Evolutionary conservation across 495 filamentous ascomycete genomes (phyloP).

Genomic region (Aspergillus indologenus): DNA sequence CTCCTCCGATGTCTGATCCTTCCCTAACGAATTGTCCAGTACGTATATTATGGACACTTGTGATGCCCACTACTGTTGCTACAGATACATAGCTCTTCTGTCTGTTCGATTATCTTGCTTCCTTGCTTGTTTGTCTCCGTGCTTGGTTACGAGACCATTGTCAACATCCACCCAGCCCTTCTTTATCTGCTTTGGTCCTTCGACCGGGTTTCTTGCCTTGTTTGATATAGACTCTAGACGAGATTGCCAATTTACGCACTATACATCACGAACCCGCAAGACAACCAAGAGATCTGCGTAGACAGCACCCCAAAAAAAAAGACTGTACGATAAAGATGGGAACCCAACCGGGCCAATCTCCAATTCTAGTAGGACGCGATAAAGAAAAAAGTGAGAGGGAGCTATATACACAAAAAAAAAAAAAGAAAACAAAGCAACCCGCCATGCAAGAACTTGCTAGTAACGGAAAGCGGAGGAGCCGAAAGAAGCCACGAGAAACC

Average conservation of each 20-base stretch:
- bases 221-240: constrained; percentile 7
- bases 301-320: background rate
- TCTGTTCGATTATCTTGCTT: background rate
- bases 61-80: constrained; percentile 7
- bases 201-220: background rate
- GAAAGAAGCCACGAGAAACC: background rate
- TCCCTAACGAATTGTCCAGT: constrained; percentile 5
- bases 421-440: no score
- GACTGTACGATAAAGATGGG: background rate
- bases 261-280: background rate
- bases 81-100: background rate
- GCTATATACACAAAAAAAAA: constrained; percentile 7
- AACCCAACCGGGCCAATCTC: background rate
- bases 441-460: constrained; percentile 1
- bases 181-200: background rate
- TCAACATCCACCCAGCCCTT: background rate
- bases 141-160: background rate
- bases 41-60: constrained; percentile 17
- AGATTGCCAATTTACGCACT: constrained; percentile 1
- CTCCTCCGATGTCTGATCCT: background rate
- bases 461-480: background rate
- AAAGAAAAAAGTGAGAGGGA: background rate
- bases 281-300: no score
- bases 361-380: background rate
- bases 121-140: background rate